These are phyloP conservation scores for Senna tora DNA, from an alignment of 306 rosid genomes.

Conservation along the genomic window DNA sequence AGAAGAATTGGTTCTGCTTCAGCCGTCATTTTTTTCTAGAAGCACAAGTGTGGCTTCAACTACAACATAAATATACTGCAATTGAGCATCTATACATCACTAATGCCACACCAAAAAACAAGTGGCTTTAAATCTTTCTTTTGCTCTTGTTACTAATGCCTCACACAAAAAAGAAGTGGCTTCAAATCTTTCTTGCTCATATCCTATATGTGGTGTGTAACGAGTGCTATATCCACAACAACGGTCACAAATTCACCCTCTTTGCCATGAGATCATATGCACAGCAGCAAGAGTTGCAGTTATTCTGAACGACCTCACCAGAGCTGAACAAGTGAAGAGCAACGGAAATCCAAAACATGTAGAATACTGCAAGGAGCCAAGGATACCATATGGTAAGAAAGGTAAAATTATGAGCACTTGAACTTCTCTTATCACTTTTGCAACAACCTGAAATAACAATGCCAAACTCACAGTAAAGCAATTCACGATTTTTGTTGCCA, in stretches of 20 bases:
- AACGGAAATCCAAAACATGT: conserved; percentile 90
- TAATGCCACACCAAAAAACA: too few species aligned
- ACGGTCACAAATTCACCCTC: conserved; percentile 68
- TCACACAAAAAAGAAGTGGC: too few species aligned
- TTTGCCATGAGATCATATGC: conserved; percentile 69
- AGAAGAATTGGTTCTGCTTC: too few species aligned
- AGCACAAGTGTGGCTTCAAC: too few species aligned
- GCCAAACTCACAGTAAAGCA: too few species aligned
- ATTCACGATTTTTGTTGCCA: too few species aligned
- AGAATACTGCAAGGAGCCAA: conserved; percentile 86
- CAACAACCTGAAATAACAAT: conserved; percentile 98
- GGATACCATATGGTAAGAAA: conserved; percentile 75
- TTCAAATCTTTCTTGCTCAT: too few species aligned
- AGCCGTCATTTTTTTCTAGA: too few species aligned
- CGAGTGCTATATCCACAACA: conserved; percentile 86
- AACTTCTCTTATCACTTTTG: conserved; percentile 95
- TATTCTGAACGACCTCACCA: conserved; percentile 79
- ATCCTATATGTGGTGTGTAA: conserved; percentile 85
- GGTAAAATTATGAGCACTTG: conserved; percentile 86
- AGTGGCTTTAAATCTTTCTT: too few species aligned
- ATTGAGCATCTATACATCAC: too few species aligned
- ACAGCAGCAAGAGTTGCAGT: conserved; percentile 82
- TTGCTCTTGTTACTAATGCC: too few species aligned
- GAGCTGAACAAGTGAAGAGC: conserved; percentile 90
- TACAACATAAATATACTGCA: too few species aligned